A percentile compares a stretch with the other conserved stretches of the same genome.
These are phyloP conservation scores for Brasenia schreberi DNA, from an alignment of 164 flowering plant genomes.

Conservation along the genomic window DNA sequence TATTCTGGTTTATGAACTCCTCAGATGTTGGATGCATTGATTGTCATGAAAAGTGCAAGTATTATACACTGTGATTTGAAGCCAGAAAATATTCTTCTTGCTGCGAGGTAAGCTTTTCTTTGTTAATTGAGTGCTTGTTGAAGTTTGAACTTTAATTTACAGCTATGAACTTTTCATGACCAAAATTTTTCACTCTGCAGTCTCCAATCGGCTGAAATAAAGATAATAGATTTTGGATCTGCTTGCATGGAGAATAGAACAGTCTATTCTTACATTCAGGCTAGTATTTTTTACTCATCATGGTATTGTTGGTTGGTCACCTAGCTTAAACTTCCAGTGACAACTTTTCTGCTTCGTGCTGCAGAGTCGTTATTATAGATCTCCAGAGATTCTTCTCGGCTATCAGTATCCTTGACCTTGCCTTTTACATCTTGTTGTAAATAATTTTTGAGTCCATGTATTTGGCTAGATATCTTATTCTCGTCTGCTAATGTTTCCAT, in stretches of 20 bases:
- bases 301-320: neutral
- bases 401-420: constrained; percentile 79
- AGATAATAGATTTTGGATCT: constrained; percentile 98
- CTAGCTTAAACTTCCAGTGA: neutral
- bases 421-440: too few species aligned
- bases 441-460: too few species aligned
- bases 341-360: constrained; percentile 11
- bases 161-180: constrained; percentile 5
- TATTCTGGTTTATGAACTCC: constrained; percentile 1
- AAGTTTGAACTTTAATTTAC: constrained; percentile 7
- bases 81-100: constrained; percentile 97
- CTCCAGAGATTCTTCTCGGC: constrained; percentile 99
- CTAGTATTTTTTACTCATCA: constrained; percentile 7
- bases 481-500: too few species aligned
- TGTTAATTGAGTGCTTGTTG: neutral
- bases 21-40: constrained; percentile 77
- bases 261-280: constrained; percentile 99
- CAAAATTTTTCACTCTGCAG: constrained; percentile 27
- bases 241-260: constrained; percentile 97
- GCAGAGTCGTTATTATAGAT: constrained; percentile 98
- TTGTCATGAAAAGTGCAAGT: constrained; percentile 84
- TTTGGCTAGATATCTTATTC: too few species aligned
- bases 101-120: constrained; percentile 47
- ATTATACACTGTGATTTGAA: constrained; percentile 99
- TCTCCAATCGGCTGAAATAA: constrained; percentile 65